A percentile compares a stretch with the other conserved stretches of the same genome.
Evolutionary conservation across 164 flowering plant genomes (phyloP).

Genomic region (Piper betle): DNA sequence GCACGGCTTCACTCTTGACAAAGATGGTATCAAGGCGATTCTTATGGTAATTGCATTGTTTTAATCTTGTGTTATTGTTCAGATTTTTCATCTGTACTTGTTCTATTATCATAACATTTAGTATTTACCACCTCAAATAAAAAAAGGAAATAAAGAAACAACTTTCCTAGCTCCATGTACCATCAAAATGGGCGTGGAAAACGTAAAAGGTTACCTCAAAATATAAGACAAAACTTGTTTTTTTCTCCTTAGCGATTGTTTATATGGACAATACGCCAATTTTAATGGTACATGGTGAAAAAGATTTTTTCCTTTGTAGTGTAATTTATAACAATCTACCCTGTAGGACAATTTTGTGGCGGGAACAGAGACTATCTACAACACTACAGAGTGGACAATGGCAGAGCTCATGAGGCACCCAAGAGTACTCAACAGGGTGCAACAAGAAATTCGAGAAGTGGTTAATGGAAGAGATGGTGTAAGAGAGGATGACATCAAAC

Average conservation of each 20-base stretch:
- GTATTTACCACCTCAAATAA: no score
- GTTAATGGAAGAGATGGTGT: neutral
- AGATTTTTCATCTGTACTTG: no score
- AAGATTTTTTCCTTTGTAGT: neutral
- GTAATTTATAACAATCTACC: neutral
- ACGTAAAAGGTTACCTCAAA: no score
- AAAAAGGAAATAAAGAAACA: no score
- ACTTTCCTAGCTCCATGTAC: no score
- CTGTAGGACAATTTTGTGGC: slow-evolving; percentile 2
- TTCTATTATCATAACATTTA: no score
- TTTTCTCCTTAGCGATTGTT: neutral
- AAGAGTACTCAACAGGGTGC: slow-evolving; percentile 2
- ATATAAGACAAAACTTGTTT: no score
- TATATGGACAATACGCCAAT: neutral
- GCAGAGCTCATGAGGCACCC: neutral
- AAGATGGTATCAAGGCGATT: slow-evolving; percentile 2
- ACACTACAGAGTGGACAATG: slow-evolving; percentile 3
- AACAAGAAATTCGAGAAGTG: slow-evolving; percentile 1
- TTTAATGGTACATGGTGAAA: neutral
- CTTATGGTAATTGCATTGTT: slow-evolving; percentile 2
- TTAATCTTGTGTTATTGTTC: no score
- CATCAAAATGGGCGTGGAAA: no score
- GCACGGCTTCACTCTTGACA: slow-evolving; percentile 1
- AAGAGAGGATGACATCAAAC: neutral
- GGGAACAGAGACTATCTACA: slow-evolving; percentile 3